Conservation (phyloP, 1,139 yeast species). For the Lodderomyces pseudojiufengensis region DNA sequence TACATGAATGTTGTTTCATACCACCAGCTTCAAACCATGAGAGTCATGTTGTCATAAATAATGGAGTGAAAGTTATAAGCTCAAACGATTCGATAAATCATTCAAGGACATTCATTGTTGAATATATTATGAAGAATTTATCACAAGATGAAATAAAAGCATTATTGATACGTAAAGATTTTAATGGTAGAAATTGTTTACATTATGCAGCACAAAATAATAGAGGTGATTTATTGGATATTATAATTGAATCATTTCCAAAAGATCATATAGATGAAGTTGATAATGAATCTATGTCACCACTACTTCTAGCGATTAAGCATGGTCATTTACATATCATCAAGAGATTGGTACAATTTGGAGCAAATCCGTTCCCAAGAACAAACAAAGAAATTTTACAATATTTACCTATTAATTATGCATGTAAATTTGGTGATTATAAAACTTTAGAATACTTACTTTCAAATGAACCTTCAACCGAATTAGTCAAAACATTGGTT, state of each 20-base stretch:
- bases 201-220: slow-evolving; percentile 84
- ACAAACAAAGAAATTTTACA: slow-evolving; percentile 48
- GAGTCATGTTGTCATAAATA: slow-evolving; percentile 38
- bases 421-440: slow-evolving; percentile 81
- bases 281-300: slow-evolving; percentile 76
- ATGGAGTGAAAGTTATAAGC: slow-evolving; percentile 43
- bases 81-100: slow-evolving; percentile 42
- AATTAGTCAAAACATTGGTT: slow-evolving; percentile 18
- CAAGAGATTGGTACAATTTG: slow-evolving; percentile 37
- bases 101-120: slow-evolving; percentile 37
- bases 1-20: slow-evolving; percentile 47
- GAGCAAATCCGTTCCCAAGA: slow-evolving; percentile 56
- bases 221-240: slow-evolving; percentile 50
- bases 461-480: slow-evolving; percentile 26
- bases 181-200: slow-evolving; percentile 77
- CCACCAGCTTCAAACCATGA: slow-evolving; percentile 31
- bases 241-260: slow-evolving; percentile 40
- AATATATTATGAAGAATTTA: slow-evolving; percentile 28
- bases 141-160: slow-evolving; percentile 18
- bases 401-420: slow-evolving; percentile 82
- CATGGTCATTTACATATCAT: slow-evolving; percentile 59
- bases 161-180: slow-evolving; percentile 46
- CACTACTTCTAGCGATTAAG: slow-evolving; percentile 74
- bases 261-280: slow-evolving; percentile 43
- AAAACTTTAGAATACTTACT: slow-evolving; percentile 63